Base-by-base conservation (phyloP, 345 rosid species). In the Citrus glauca region DNA sequence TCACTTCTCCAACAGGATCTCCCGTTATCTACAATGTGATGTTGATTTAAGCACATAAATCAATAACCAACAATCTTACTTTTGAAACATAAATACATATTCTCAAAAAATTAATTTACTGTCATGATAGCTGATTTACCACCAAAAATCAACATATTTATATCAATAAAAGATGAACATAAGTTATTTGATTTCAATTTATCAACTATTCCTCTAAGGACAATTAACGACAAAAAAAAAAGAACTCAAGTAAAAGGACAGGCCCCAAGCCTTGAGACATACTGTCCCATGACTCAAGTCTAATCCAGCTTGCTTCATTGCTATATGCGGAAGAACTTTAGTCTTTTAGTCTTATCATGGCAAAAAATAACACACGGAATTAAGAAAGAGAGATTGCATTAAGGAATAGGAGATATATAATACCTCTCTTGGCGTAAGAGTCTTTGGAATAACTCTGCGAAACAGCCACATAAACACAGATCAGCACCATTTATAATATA, bases 351-450 rank as follows among this genome's bases (percentile, higher is more conserved):
- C n/a, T 65, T 53, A 62, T 62, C 7, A 24, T 35, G 14, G 70
- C 70, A 42, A n/a, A 24, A 13, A 35, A 32, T 71, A 75, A 57
- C 60, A 9, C 70, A 65, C 60, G 37, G 35, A 19, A 16, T 25
- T 37, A 61, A 60, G 45, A 56, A 72, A 72, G 74, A 38, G 5
- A 25, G 37, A 33, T 71, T 48, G 42, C 22, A 64, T 72, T 37
- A 4, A 37, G 42, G 69, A 38, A 67, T 61, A 45, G 13, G 24
- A 6, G 9, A 64, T 30, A 63, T 17, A 53, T 57, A 77, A 70
- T 88, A 93, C 99, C 98, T 93, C 94, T 88, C 92, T 83, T 5
- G 98, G 92, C 96, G 91, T 92, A 33, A 95, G 85, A 75, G 91
- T 84, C 82, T 84, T 93, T 33, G 98, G 99, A 61, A 95, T 91